phyloP scores from a whole-genome alignment of 768 basidiomycete species.

The Mycena haematopus region DNA sequence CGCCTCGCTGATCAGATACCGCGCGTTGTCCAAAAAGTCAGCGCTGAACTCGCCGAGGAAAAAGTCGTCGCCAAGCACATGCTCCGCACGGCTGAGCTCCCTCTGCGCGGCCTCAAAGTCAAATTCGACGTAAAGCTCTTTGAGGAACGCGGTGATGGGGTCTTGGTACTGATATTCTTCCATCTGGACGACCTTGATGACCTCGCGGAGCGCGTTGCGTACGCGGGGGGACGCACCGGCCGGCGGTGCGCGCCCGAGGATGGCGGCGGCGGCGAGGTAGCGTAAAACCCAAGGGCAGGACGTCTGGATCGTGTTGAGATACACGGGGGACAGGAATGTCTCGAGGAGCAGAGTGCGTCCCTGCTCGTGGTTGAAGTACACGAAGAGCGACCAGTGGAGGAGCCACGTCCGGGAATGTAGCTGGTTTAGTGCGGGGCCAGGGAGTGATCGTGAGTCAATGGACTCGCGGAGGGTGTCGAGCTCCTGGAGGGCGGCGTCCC shows the following conservation, averaged over 20 bases:
- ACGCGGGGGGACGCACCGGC: conserved; percentile 70
- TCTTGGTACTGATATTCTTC: conserved; percentile 97
- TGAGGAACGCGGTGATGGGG: conserved; percentile 91
- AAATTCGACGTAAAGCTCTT: conserved; percentile 93
- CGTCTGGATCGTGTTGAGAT: conserved; percentile 98
- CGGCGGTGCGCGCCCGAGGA: conserved; percentile 69
- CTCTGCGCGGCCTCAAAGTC: conserved; percentile 95
- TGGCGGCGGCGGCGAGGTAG: conserved; percentile 91
- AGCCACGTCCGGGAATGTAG: conserved; percentile 96
- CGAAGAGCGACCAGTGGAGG: conserved; percentile 97
- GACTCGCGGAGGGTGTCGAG: conserved; percentile 93
- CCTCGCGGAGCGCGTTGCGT: conserved; percentile 86
- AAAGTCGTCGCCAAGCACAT: conserved; percentile 89
- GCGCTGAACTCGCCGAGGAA: conserved; percentile 91
- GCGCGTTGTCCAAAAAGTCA: conserved; percentile 95
- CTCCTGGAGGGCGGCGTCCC: conserved; percentile 95
- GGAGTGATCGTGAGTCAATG: conserved; percentile 81
- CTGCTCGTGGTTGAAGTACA: conserved; percentile 96
- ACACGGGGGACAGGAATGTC: conserved; percentile 94
- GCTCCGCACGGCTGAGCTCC: conserved; percentile 77
- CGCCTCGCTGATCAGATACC: conserved; percentile 95
- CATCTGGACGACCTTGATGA: conserved; percentile 92
- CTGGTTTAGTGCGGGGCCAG: conserved; percentile 81
- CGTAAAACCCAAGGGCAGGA: conserved; percentile 93
- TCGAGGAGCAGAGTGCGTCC: conserved; percentile 93